Base-by-base conservation (phyloP, 192 early-diverging fungal genomes). In the Kickxella alabastrina region DNA sequence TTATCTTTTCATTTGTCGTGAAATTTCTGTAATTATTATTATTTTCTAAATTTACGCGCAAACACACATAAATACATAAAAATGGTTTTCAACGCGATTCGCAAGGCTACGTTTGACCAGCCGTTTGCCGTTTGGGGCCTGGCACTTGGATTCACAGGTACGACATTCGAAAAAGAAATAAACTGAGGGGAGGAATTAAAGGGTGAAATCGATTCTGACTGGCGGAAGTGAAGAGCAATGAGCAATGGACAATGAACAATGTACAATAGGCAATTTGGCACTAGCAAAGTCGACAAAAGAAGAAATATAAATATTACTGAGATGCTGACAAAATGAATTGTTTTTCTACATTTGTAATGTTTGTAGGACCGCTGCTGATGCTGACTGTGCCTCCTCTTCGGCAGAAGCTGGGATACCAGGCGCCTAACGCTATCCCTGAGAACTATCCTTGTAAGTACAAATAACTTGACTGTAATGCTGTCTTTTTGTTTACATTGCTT, bases 101-200 rank as follows among this genome's bases (percentile, higher is more conserved):
- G 71, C 44, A 63, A 62, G 26, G 71, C 64, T 26, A 63, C 71
- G 7, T 75, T 63, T 35, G 52, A 59, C 22, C 43, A 67, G 28
- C 71, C 71, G 23, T 75, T 75, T 54, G 71, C 71, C 4, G 43
- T 67, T 18, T 75, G 71, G 71, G 71, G 71, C 7, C 15, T 75
- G 22, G 71, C 37, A 10, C 71, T 75, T n/a, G 71, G 71, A 3
- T 67, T 75, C 26, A 27, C 54, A 26, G 65, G 65, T 60, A 68
- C 39, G 57, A 37, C 26, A 14, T 15, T 17, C 10, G n/a, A n/a
- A n/a, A n/a, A n/a, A n/a, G n/a, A n/a, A n/a, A n/a, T n/a, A n/a
- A n/a, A n/a, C n/a, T n/a, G n/a, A n/a, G n/a, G n/a, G n/a, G n/a
- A n/a, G n/a, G n/a, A n/a, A n/a, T n/a, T n/a, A n/a, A n/a, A n/a